Conservation (phyloP, 108 stramenopile genomes). For the Craspedostauros australis region DNA sequence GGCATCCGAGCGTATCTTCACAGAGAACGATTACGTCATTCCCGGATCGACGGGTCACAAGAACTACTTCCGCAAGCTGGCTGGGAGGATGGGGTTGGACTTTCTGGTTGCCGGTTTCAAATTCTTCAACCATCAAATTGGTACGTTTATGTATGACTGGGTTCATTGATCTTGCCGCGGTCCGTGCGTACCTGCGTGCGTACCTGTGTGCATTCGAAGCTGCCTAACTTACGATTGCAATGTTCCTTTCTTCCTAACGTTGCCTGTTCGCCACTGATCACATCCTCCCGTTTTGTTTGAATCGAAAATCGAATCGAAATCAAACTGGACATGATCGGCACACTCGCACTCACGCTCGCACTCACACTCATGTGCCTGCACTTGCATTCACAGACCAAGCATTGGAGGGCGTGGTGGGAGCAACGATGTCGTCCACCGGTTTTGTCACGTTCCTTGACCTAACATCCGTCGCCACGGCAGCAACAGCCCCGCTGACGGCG, state of each 20-base stretch:
- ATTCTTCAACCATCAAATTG: slow-evolving; percentile 39
- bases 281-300: slow-evolving; percentile 31
- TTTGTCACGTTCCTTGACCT: slow-evolving; percentile 88
- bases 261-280: slow-evolving; percentile 24
- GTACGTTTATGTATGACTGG: too few relatives aligned
- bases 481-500: slow-evolving; percentile 57
- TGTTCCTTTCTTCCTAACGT: too few relatives aligned
- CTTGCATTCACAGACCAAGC: slow-evolving; percentile 21
- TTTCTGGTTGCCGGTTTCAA: slow-evolving; percentile 46
- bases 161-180: too few relatives aligned
- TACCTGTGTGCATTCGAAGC: too few relatives aligned
- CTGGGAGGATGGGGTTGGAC: slow-evolving; percentile 56
- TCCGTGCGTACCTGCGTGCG: too few relatives aligned
- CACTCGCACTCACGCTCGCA: too few relatives aligned
- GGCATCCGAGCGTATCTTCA: too few relatives aligned
- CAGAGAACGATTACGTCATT: too few relatives aligned
- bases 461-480: slow-evolving; percentile 61
- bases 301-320: not conserved
- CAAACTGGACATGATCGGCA: slow-evolving; percentile 1
- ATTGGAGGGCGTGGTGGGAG: slow-evolving; percentile 48
- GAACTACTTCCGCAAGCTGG: slow-evolving; percentile 17
- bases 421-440: slow-evolving; percentile 81
- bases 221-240: slow-evolving; percentile 1
- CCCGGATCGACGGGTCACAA: not conserved
- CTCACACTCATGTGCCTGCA: too few relatives aligned